These are phyloP conservation scores for Chalciporus pseudorubinellus DNA, from an alignment of 768 basidiomycete genomes.

Conservation along the genomic window DNA sequence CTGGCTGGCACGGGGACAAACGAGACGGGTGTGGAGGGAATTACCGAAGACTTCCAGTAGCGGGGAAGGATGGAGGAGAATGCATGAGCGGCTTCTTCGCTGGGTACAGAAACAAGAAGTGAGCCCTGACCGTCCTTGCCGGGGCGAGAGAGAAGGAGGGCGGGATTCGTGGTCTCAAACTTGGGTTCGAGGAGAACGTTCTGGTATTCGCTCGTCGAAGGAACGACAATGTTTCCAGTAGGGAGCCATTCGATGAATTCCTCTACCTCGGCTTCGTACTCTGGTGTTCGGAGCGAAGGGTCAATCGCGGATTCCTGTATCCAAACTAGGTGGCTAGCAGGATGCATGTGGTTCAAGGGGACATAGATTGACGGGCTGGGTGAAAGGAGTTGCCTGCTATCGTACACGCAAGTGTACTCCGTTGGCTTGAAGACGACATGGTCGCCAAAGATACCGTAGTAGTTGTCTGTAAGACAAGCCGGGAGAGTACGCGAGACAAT, in stretches of 20 bases:
- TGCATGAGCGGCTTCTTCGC: conserved; percentile 35
- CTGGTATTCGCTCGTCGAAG: conserved; percentile 15
- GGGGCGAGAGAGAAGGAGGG: conserved; percentile 35
- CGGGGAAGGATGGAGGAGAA: conserved; percentile 67
- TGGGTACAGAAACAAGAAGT: conserved; percentile 49
- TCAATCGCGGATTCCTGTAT: conserved; percentile 56
- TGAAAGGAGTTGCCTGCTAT: background rate
- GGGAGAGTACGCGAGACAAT: conserved; percentile 17
- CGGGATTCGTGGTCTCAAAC: background rate
- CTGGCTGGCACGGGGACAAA: conserved; percentile 56
- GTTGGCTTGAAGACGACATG: conserved; percentile 48
- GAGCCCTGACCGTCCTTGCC: conserved; percentile 39
- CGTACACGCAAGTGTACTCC: conserved; percentile 40
- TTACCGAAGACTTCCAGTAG: conserved; percentile 67
- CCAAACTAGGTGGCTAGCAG: conserved; percentile 50
- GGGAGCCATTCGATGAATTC: conserved; percentile 34
- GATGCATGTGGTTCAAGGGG: conserved; percentile 19
- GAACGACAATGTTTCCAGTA: conserved; percentile 17
- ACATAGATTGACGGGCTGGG: conserved; percentile 2
- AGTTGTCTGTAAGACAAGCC: conserved; percentile 47
- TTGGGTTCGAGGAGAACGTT: conserved; percentile 14
- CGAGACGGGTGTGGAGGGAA: conserved; percentile 50
- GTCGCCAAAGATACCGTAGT: conserved; percentile 56
- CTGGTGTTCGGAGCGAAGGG: conserved; percentile 35
- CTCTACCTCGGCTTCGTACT: conserved; percentile 34